Percentiles rank a stretch among this genome's conserved stretches.
These are phyloP conservation scores for Brassica carinata DNA, from an alignment of 345 rosid genomes.

Conservation along the genomic window DNA sequence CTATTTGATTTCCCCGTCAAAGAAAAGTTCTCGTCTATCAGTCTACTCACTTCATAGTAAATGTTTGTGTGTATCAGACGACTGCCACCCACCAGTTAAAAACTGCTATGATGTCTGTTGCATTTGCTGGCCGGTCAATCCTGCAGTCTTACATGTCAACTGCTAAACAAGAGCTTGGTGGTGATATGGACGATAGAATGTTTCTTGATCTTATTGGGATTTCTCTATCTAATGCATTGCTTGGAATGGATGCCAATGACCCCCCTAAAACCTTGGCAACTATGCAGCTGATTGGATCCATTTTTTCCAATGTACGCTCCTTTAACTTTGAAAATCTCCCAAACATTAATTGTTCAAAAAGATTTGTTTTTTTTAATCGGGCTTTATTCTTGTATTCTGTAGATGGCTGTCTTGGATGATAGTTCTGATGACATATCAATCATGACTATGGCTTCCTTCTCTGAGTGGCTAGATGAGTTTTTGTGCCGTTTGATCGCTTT, in stretches of 20 bases:
- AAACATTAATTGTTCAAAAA: conserved; percentile 20
- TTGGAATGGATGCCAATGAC: conserved; percentile 99
- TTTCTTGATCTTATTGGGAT: conserved; percentile 71
- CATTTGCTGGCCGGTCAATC: conserved; percentile 92
- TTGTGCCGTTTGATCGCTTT: conserved; percentile 84
- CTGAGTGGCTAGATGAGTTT: conserved; percentile 98
- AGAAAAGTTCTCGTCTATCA: conserved; percentile 25
- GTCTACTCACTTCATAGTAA: conserved; percentile 50
- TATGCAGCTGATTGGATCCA: conserved; percentile 94
- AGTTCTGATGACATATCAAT: conserved; percentile 57
- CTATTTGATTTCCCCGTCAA: background rate
- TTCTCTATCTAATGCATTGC: conserved; percentile 88
- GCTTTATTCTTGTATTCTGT: conserved; percentile 30
- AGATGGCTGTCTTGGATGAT: conserved; percentile 90
- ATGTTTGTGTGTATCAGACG: conserved; percentile 75
- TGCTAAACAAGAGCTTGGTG: conserved; percentile 57
- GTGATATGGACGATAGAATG: conserved; percentile 47
- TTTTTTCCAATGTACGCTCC: conserved; percentile 92
- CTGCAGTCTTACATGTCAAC: conserved; percentile 69
- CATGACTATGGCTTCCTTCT: conserved; percentile 76
- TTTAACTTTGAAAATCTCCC: conserved; percentile 18
- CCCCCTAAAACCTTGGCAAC: conserved; percentile 98
- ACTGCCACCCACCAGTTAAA: conserved; percentile 99
- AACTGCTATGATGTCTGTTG: conserved; percentile 94
- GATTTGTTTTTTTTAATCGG: conserved; percentile 1